Percentiles rank a stretch among this genome's conserved stretches.
Evolutionary conservation across 768 basidiomycete species (phyloP).

Genomic region (Pseudohyphozyma bogoriensis): DNA sequence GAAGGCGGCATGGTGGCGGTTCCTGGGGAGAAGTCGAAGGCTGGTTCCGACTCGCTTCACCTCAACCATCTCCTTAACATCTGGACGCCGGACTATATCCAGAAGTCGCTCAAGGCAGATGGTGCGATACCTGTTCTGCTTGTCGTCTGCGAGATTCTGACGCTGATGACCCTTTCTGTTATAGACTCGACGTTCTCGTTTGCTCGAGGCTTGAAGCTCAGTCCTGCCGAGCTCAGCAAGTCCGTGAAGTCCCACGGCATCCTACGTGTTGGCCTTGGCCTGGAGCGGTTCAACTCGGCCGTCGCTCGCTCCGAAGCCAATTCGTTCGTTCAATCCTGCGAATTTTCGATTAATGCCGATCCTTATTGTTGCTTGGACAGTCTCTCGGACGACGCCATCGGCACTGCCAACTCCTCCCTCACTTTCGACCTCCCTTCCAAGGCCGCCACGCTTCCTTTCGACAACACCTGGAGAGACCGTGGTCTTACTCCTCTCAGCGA

Average conservation of each 20-base stretch:
- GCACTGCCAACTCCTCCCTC: neutral
- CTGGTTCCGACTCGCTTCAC: slow-evolving; percentile 48
- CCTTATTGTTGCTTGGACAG: neutral
- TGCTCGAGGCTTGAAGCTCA: slow-evolving; percentile 55
- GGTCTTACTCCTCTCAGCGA: slow-evolving; percentile 49
- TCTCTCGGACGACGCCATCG: neutral
- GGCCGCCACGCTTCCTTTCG: slow-evolving; percentile 2
- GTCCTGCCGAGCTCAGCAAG: slow-evolving; percentile 47
- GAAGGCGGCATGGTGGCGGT: slow-evolving; percentile 64
- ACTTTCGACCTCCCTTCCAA: slow-evolving; percentile 6
- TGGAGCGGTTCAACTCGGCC: neutral
- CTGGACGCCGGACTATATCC: slow-evolving; percentile 76
- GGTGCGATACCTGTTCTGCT: slow-evolving; percentile 42
- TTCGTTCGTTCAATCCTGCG: neutral
- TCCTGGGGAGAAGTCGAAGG: slow-evolving; percentile 50
- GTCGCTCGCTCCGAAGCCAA: slow-evolving; percentile 6
- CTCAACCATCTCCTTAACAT: slow-evolving; percentile 70
- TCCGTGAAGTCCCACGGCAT: slow-evolving; percentile 18
- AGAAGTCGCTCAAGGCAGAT: slow-evolving; percentile 56
- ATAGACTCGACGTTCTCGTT: slow-evolving; percentile 65
- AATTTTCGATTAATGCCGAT: no score
- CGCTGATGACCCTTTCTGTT: neutral
- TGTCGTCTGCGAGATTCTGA: slow-evolving; percentile 3
- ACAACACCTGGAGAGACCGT: slow-evolving; percentile 14
- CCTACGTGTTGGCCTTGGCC: slow-evolving; percentile 12